phyloP scores from a whole-genome alignment of 2,329 filamentous ascomycete genomes.

The Pyricularia sp. region DNA sequence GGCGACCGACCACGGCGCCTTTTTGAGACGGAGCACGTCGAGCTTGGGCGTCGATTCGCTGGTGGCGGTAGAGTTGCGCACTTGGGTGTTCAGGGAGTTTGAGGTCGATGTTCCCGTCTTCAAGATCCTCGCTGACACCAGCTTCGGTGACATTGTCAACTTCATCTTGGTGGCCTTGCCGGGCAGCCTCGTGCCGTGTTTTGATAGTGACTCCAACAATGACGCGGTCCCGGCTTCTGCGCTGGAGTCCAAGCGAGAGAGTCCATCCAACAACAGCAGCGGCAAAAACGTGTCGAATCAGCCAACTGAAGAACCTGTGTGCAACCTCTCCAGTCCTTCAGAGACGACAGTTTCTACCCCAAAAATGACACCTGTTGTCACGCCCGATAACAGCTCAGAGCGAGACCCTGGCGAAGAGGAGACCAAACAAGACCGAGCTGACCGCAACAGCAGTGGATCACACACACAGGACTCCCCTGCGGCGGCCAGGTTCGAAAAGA shows the following conservation, averaged over 20 bases:
- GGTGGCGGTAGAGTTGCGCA: slow-evolving; percentile 22
- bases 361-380: not conserved
- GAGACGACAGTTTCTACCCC: not conserved
- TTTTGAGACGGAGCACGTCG: not conserved
- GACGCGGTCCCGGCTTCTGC: not conserved
- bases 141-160: not conserved
- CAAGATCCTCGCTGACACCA: slow-evolving; percentile 24
- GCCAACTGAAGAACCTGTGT: not conserved
- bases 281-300: too few relatives aligned
- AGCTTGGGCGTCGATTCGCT: slow-evolving; percentile 16
- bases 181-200: not conserved
- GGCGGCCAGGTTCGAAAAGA: not conserved
- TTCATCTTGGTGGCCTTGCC: not conserved
- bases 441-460: not conserved
- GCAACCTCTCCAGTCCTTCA: too few relatives aligned
- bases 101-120: slow-evolving; percentile 30
- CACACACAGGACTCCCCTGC: not conserved
- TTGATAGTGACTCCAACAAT: not conserved
- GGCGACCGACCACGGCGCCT: not conserved
- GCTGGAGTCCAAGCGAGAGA: not conserved
- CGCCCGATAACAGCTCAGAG: not conserved
- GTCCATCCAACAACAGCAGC: not conserved
- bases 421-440: not conserved
- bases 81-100: slow-evolving; percentile 34
- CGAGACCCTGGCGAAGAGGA: not conserved